Evolutionary conservation across 257 asterid genomes (phyloP).

Genomic region (Scutellaria baicalensis): DNA sequence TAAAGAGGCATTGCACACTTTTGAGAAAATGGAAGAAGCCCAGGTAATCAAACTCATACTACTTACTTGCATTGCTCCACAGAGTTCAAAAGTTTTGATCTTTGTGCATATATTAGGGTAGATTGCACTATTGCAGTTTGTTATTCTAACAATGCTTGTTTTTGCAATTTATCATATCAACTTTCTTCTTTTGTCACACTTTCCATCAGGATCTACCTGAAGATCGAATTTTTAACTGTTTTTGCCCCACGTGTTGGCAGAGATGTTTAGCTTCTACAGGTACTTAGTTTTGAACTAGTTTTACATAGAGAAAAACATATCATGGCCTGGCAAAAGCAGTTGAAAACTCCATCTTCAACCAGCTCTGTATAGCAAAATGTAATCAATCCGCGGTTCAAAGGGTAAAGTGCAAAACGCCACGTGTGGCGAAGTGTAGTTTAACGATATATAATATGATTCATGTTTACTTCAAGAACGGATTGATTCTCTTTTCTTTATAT

Average conservation of each 20-base stretch:
- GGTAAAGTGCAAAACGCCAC: background rate
- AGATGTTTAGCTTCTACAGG: no score
- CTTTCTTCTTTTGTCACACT: background rate
- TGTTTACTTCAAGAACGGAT: background rate
- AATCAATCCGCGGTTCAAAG: background rate
- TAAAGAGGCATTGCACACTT: conserved; percentile 46
- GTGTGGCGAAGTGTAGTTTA: background rate
- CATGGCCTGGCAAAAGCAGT: background rate
- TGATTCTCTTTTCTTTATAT: background rate
- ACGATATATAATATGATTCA: background rate
- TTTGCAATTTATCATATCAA: background rate
- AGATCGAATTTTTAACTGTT: background rate
- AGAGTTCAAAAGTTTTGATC: background rate
- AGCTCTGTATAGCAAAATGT: background rate
- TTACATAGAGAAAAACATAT: background rate
- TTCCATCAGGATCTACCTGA: background rate
- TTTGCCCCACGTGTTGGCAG: background rate
- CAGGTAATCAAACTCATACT: conserved; percentile 18
- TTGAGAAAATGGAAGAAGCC: conserved; percentile 49
- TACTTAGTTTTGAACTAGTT: background rate
- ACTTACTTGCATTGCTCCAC: background rate
- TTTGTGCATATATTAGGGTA: background rate
- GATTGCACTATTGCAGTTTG: no score
- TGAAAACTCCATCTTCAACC: background rate
- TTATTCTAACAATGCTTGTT: no score